A percentile compares a stretch with the other conserved stretches of the same genome.
Evolutionary conservation across 2,329 filamentous ascomycete species (phyloP).

Genomic region (Drechslerella dactyloides): DNA sequence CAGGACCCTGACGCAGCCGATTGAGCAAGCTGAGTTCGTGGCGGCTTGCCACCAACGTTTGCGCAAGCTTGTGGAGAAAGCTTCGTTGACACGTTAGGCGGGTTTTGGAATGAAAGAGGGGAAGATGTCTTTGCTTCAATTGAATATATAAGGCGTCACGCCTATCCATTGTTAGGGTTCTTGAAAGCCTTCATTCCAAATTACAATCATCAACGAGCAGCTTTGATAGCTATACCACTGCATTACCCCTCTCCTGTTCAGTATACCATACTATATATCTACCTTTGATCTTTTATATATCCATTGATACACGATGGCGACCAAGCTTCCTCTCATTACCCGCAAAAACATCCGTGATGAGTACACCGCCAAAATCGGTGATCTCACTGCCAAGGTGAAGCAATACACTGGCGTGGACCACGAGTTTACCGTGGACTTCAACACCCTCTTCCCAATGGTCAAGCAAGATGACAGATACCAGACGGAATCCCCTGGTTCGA

Average conservation of each 20-base stretch:
- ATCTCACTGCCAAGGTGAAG: constrained; percentile 16
- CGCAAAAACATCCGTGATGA: constrained; percentile 48
- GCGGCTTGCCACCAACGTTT: not conserved
- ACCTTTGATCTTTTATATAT: not conserved
- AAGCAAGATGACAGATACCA: constrained; percentile 29
- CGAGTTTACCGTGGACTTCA: constrained; percentile 37
- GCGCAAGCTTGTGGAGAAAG: not conserved
- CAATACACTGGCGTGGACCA: constrained; percentile 37
- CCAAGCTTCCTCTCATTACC: constrained; percentile 39
- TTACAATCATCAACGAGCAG: constrained; percentile 32
- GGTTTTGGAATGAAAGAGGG: not conserved
- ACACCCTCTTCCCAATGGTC: constrained; percentile 18
- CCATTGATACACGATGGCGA: constrained; percentile 21
- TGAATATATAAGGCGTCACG: constrained; percentile 38
- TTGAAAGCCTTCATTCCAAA: constrained; percentile 20
- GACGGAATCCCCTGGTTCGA: constrained; percentile 29
- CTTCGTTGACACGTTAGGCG: not conserved
- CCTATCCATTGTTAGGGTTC: constrained; percentile 17
- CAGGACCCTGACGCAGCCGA: constrained; percentile 12
- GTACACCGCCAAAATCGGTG: constrained; percentile 18
- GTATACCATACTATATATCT: constrained; percentile 10
- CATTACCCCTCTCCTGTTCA: constrained; percentile 13
- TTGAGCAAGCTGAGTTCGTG: constrained; percentile 2
- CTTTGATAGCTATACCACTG: constrained; percentile 35
- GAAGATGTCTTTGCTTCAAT: not conserved